Evolutionary conservation across 2,329 filamentous ascomycete genomes (phyloP).

Genomic region (Leptodontidium sp.): DNA sequence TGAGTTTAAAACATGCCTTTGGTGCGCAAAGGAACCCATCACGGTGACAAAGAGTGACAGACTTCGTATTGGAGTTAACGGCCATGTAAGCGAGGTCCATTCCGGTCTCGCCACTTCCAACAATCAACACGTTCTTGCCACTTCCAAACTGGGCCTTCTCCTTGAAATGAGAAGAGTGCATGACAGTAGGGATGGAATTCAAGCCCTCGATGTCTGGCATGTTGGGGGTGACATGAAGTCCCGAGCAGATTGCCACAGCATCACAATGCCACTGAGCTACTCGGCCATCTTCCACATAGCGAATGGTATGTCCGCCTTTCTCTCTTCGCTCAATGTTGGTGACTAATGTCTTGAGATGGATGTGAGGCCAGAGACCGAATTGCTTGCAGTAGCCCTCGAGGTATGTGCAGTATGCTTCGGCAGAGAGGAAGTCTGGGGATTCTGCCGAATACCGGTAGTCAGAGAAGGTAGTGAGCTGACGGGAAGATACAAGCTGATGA

Average conservation of each 20-base stretch:
- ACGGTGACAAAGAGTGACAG: conserved; percentile 55
- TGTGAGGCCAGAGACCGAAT: conserved; percentile 51
- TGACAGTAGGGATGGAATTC: conserved; percentile 47
- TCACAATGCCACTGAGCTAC: conserved; percentile 48
- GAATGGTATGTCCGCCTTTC: conserved; percentile 32
- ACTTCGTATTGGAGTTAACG: conserved; percentile 52
- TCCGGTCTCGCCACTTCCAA: conserved; percentile 56
- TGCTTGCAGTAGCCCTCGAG: conserved; percentile 52
- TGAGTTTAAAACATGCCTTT: conserved; percentile 47
- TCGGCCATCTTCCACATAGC: conserved; percentile 19
- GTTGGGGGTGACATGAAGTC: conserved; percentile 53
- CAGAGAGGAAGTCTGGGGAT: conserved; percentile 55
- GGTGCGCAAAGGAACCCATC: conserved; percentile 57
- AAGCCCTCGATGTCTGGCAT: conserved; percentile 52
- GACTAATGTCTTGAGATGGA: conserved; percentile 48
- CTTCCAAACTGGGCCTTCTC: conserved; percentile 52
- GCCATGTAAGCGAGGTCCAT: conserved; percentile 57
- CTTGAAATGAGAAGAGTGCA: conserved; percentile 57
- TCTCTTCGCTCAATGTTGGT: conserved; percentile 22
- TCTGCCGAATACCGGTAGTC: conserved; percentile 55
- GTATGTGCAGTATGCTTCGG: conserved; percentile 53
- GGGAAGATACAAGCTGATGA: conserved; percentile 55
- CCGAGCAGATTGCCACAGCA: conserved; percentile 56
- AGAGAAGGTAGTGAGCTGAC: conserved; percentile 59
- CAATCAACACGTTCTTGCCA: conserved; percentile 51